Evolutionary conservation across 2,329 filamentous ascomycete genomes (phyloP).

Genomic region (Aspergillus brasiliensis): DNA sequence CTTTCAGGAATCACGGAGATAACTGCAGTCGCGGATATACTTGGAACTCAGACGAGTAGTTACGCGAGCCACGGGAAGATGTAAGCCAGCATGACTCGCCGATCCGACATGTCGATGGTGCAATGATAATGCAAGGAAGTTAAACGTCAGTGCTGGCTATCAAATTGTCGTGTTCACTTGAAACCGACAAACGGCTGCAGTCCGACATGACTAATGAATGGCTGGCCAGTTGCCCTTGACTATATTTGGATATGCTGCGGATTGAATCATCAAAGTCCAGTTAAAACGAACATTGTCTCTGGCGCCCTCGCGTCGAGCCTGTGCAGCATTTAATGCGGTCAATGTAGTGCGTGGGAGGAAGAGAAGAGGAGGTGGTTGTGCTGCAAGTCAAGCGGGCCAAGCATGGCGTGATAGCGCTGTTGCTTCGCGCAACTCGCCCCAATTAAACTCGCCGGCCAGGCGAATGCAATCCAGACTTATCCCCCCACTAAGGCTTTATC

Average conservation of each 20-base stretch:
- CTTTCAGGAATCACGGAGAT: neutral
- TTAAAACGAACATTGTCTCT: too few species aligned
- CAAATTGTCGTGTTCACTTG: neutral
- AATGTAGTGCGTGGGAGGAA: neutral
- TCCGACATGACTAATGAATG: neutral
- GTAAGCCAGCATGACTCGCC: neutral
- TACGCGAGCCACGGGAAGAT: neutral
- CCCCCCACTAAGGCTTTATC: neutral
- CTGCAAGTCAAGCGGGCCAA: constrained; percentile 12
- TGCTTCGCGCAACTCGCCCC: constrained; percentile 14
- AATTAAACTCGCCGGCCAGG: neutral
- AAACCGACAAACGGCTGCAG: neutral
- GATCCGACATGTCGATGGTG: neutral
- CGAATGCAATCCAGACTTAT: neutral
- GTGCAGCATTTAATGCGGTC: neutral
- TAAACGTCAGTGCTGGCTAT: neutral
- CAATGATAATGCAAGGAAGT: neutral
- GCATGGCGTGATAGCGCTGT: constrained; percentile 30
- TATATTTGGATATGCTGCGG: neutral
- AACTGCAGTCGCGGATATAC: neutral
- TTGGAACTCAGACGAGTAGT: neutral
- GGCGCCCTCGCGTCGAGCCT: neutral
- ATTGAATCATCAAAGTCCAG: neutral
- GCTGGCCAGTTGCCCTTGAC: too few species aligned
- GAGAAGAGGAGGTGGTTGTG: neutral